A percentile compares a stretch with the other conserved stretches of the same genome.
phyloP scores from a whole-genome alignment of 1,139 yeast species.

The Candida glucosophila region DNA sequence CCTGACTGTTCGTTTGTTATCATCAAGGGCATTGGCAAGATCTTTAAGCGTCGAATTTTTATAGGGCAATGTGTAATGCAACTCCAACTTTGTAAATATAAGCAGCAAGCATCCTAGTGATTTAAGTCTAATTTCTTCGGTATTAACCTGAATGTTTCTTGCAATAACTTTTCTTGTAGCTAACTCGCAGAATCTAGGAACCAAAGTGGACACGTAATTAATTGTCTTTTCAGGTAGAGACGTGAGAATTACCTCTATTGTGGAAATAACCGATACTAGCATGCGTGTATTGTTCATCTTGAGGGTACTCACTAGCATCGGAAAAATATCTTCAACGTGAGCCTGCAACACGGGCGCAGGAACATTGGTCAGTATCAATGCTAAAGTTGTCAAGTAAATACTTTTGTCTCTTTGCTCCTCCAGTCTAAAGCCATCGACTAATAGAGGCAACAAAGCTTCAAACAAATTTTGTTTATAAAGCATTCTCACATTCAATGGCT shows the following conservation, averaged over 20 bases:
- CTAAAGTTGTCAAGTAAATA: constrained; percentile 51
- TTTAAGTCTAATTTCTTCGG: constrained; percentile 42
- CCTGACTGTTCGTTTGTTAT: constrained; percentile 65
- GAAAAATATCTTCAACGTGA: constrained; percentile 56
- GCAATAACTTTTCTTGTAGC: constrained; percentile 15
- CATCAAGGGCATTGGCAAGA: constrained; percentile 55
- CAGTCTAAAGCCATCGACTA: constrained; percentile 36
- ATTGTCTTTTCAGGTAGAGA: constrained; percentile 43
- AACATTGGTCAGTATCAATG: no score
- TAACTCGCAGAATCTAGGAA: constrained; percentile 45
- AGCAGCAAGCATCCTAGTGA: constrained; percentile 49
- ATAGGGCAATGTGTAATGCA: constrained; percentile 40
- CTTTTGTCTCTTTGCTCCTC: constrained; percentile 62
- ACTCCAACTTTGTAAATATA: constrained; percentile 32
- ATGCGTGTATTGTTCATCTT: constrained; percentile 35
- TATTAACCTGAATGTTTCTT: constrained; percentile 14
- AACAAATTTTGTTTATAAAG: constrained; percentile 77
- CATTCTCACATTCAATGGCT: constrained; percentile 50
- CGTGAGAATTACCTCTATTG: constrained; percentile 43
- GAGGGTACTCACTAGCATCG: constrained; percentile 63
- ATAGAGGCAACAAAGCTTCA: constrained; percentile 41
- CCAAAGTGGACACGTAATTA: constrained; percentile 45
- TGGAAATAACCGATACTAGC: constrained; percentile 54
- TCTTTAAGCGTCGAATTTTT: constrained; percentile 40
- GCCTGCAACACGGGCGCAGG: constrained; percentile 53